Percentiles rank a stretch among this genome's conserved stretches.
Conservation (phyloP, 192 early-diverging fungal species). For the Cetraspora pellucida region DNA sequence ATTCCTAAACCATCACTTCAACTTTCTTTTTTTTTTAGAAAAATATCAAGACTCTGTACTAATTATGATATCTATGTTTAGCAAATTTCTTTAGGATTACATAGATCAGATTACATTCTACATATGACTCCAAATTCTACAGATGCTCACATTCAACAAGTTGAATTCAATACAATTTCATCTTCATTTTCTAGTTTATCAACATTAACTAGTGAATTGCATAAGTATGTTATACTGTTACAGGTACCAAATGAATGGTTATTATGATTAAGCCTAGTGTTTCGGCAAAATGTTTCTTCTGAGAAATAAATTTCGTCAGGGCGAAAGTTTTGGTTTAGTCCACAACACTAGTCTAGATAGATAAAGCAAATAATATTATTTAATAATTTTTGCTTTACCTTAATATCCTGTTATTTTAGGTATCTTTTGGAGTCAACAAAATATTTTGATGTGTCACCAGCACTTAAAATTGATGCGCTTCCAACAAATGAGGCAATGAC, state of each 20-base stretch:
- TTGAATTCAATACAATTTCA: constrained; percentile 96
- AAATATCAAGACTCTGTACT: not conserved
- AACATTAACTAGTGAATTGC: constrained; percentile 71
- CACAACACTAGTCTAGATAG: no score
- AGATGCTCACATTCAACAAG: constrained; percentile 78
- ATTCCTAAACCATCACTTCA: not conserved
- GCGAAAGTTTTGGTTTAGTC: not conserved
- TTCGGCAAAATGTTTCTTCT: not conserved
- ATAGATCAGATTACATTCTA: constrained; percentile 92
- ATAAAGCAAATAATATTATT: not conserved
- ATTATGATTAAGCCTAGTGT: no score
- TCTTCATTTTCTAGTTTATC: constrained; percentile 88
- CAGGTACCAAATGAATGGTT: not conserved
- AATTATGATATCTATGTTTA: constrained; percentile 27
- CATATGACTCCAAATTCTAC: constrained; percentile 58
- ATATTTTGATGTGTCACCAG: constrained; percentile 42
- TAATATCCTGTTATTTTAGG: constrained; percentile 37
- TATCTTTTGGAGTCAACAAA: constrained; percentile 52
- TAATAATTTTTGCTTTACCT: not conserved
- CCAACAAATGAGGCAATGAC: constrained; percentile 71
- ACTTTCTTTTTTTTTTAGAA: not conserved
- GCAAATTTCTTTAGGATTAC: constrained; percentile 77
- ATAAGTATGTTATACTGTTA: constrained; percentile 55
- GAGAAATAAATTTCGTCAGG: not conserved
- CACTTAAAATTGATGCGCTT: constrained; percentile 49